Conservation (phyloP, 2,329 filamentous ascomycete species). For the Phoma sp. region DNA sequence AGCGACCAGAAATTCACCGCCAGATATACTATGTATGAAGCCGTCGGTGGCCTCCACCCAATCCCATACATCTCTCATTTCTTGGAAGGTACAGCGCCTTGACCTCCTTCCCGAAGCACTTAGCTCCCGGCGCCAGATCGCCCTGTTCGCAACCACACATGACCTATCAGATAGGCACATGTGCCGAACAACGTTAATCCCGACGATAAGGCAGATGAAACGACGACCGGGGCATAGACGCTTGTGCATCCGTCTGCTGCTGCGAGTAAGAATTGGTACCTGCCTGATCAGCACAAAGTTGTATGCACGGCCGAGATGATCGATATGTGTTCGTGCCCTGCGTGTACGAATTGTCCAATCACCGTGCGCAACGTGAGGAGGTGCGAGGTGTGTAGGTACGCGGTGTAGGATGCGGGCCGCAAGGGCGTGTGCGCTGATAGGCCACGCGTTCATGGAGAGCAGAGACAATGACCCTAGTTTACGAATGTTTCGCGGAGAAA, state of each 20-base stretch:
- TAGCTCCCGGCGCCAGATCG: constrained; percentile 24
- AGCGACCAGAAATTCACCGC: neutral
- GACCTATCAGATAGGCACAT: constrained; percentile 34
- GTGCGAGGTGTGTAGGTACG: constrained; percentile 8
- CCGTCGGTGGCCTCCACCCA: neutral
- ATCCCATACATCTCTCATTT: neutral
- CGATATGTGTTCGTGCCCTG: constrained; percentile 9
- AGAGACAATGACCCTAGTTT: neutral
- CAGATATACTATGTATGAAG: neutral
- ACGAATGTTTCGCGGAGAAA: constrained; percentile 17
- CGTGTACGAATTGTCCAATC: constrained; percentile 14
- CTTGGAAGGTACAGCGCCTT: neutral
- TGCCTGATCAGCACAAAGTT: constrained; percentile 28
- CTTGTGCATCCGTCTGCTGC: neutral
- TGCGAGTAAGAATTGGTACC: constrained; percentile 24
- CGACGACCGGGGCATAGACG: neutral
- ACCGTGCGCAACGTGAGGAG: constrained; percentile 19
- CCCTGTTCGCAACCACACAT: constrained; percentile 13
- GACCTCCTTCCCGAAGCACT: constrained; percentile 10
- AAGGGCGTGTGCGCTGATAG: constrained; percentile 1
- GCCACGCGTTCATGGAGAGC: neutral
- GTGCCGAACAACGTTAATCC: constrained; percentile 18
- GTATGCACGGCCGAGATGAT: constrained; percentile 7
- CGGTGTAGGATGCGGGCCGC: constrained; percentile 8
- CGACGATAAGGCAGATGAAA: constrained; percentile 30